Evolutionary conservation across 2,329 filamentous ascomycete species (phyloP).

Genomic region (Arthroderma sp.): DNA sequence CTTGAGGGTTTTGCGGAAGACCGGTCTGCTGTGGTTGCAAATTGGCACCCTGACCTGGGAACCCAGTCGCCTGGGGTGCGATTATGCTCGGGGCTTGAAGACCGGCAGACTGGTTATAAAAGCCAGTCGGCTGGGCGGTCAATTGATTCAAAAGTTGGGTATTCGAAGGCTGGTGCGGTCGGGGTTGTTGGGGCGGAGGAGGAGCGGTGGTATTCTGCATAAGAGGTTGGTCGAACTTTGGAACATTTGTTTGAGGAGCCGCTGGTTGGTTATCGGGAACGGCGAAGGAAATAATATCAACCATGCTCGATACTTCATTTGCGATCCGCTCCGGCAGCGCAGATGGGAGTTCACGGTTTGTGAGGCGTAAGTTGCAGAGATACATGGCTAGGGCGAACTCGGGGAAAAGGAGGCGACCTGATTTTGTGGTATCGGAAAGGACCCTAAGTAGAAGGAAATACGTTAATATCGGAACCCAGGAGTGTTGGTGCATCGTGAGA

Average conservation of each 20-base stretch:
- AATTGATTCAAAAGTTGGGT: constrained; percentile 45
- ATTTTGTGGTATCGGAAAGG: constrained; percentile 87
- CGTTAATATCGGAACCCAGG: constrained; percentile 3
- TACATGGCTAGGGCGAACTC: constrained; percentile 99
- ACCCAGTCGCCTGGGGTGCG: constrained; percentile 29
- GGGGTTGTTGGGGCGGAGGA: constrained; percentile 50
- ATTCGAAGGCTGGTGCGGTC: constrained; percentile 59
- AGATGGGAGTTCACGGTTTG: constrained; percentile 66
- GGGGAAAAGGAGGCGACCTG: constrained; percentile 88
- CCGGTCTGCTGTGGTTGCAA: constrained; percentile 59
- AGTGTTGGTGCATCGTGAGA: constrained; percentile 5
- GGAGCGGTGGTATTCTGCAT: constrained; percentile 35
- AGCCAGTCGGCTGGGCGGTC: constrained; percentile 39
- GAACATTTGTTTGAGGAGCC: constrained; percentile 50
- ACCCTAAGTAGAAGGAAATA: constrained; percentile 44
- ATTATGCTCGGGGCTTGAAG: constrained; percentile 42
- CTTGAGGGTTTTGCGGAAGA: constrained; percentile 56
- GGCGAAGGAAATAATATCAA: constrained; percentile 96
- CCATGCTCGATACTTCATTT: constrained; percentile 98
- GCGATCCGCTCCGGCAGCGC: constrained; percentile 69
- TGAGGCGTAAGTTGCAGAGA: constrained; percentile 84
- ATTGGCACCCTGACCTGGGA: constrained; percentile 34
- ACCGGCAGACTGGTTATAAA: constrained; percentile 52
- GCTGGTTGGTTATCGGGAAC: constrained; percentile 58
- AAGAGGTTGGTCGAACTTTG: constrained; percentile 52